Conservation (phyloP, 1,139 yeast genomes). For the Debaryomyces singareniensis region DNA sequence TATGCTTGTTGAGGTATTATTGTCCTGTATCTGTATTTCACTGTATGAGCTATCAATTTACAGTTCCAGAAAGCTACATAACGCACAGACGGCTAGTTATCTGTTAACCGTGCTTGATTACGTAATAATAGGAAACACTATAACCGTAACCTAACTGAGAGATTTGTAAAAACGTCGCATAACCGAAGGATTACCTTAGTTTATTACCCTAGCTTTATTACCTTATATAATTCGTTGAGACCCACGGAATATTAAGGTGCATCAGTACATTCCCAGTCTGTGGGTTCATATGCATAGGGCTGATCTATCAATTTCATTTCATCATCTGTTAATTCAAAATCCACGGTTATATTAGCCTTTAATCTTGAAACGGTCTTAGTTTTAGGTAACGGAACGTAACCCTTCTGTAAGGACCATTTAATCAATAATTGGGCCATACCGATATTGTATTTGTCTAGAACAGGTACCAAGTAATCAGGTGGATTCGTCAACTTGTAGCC, state of each 20-base stretch:
- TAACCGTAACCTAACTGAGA: too few relatives aligned
- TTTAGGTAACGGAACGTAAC: conserved; percentile 36
- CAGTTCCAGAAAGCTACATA: too few relatives aligned
- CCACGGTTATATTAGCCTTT: conserved; percentile 33
- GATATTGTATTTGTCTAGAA: conserved; percentile 20
- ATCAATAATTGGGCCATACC: conserved; percentile 28
- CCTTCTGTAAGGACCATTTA: conserved; percentile 36
- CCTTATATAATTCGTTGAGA: too few relatives aligned
- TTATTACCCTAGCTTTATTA: too few relatives aligned
- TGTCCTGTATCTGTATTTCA: too few relatives aligned
- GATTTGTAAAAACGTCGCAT: too few relatives aligned
- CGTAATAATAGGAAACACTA: too few relatives aligned
- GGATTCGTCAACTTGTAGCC: conserved; percentile 23
- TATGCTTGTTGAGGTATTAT: too few relatives aligned
- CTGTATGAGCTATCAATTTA: too few relatives aligned
- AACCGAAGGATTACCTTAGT: too few relatives aligned
- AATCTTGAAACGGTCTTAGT: conserved; percentile 22
- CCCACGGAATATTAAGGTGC: conserved; percentile 29
- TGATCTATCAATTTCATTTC: conserved; percentile 34
- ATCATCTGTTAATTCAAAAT: conserved; percentile 41
- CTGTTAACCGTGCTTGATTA: too few relatives aligned
- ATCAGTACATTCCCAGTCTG: conserved; percentile 66
- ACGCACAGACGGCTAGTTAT: too few relatives aligned
- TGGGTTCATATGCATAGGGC: conserved; percentile 52
- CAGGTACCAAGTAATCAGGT: conserved; percentile 13